Base-by-base conservation (phyloP, 2,329 filamentous ascomycete species). In the Elsinoe fawcettii region DNA sequence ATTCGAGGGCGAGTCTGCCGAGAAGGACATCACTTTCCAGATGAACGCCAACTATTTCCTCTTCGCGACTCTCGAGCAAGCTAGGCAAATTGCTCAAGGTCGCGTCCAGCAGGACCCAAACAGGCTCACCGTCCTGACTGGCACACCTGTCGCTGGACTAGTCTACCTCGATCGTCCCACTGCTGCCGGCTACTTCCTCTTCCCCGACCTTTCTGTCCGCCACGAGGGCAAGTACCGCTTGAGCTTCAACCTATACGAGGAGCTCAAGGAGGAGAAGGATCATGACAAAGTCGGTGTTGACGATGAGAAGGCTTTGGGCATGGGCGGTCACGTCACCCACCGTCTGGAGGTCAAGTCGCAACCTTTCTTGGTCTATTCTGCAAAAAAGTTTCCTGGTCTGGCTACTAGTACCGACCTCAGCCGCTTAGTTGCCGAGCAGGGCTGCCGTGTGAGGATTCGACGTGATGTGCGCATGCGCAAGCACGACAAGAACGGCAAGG, bases 1-100 rank as follows among this genome's bases (percentile, higher is more conserved):
- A 62, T 90, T 84, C 65, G 88, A 96, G 68, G 88, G 86, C 55
- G 69, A 73, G 16, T 61, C 72, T 8, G 70, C 74, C 23, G 70
- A 73, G 14, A 59, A 64, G 36, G 81, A 84, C 23, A 77, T 84
- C 66, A 97, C 93, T 1, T 95, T 95, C 66, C 81, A 84, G 59
- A 95, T 96, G 77, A 92, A 95, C 68, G 91, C 91, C 68, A 96
- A 95, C 73, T 97, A 97, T 80, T 97, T 99, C 74, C 84, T 97
- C 39, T 97, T 90, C 66, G 89, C 91, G 54, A 96, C 90, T 5
- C 79, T 99, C 59, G 90, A 96, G 68, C 85, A 89, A 65, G 87
- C 90, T 25, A 87, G 91, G 36, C 82, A 84, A 27, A 87, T 96
- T 59, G 90, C 90, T 16, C 86, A 90, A 59, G 88, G 87, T 53